Conservation (phyloP, 1,284 basidiomycete species). For the Apiotrichum akiyoshidainum region DNA sequence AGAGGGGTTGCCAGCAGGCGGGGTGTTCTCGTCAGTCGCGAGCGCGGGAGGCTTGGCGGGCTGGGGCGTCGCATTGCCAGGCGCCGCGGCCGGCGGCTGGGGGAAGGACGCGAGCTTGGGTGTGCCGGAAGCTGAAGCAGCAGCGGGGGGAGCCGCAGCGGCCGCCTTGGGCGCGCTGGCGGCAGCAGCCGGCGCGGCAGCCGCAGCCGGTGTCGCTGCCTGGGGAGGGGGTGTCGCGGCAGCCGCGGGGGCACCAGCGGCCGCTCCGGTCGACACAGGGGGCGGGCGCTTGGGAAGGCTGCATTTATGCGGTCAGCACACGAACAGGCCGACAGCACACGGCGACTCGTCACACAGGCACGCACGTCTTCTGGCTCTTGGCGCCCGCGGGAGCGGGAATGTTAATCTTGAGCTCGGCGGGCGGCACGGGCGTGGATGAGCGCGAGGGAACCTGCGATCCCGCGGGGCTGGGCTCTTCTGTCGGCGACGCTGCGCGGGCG, state of each 20-base stretch:
- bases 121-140: neutral
- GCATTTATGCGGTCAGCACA: neutral
- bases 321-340: neutral
- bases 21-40: constrained; percentile 3
- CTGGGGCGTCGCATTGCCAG: neutral
- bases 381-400: constrained; percentile 61
- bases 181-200: neutral
- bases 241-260: neutral
- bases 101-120: neutral
- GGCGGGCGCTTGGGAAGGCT: constrained; percentile 14
- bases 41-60: neutral
- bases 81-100: neutral
- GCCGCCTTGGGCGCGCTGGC: neutral
- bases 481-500: neutral
- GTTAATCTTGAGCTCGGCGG: constrained; percentile 62
- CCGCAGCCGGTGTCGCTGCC: neutral
- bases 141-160: neutral
- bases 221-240: neutral
- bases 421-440: constrained; percentile 23
- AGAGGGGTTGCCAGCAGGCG: constrained; percentile 2
- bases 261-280: neutral
- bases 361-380: constrained; percentile 4
- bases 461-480: neutral
- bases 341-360: neutral
- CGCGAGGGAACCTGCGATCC: constrained; percentile 23